These are phyloP conservation scores for Trichoderma arundinaceum DNA, from an alignment of 2,329 filamentous ascomycete genomes.

Conservation along the genomic window DNA sequence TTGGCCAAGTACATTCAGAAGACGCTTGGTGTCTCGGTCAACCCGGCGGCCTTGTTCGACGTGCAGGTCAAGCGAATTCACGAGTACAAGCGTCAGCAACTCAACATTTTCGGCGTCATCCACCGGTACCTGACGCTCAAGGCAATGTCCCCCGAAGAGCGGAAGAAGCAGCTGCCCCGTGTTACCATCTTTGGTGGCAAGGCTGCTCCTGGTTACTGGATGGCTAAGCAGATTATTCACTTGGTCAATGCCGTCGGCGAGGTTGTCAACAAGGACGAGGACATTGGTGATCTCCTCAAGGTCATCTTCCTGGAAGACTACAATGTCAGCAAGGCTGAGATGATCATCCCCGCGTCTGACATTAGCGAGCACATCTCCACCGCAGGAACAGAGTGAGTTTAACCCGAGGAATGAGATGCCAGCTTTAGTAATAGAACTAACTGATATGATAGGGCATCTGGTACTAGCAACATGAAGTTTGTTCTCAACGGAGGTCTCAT, in stretches of 20 bases:
- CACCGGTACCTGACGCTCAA: conserved; percentile 92
- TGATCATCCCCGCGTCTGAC: conserved; percentile 92
- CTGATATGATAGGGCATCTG: conserved; percentile 59
- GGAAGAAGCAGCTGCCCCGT: conserved; percentile 83
- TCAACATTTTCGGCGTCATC: conserved; percentile 98
- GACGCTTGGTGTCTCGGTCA: conserved; percentile 79
- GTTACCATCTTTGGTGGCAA: conserved; percentile 98
- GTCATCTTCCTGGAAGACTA: conserved; percentile 98
- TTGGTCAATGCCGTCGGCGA: conserved; percentile 89
- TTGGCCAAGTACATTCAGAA: conserved; percentile 90
- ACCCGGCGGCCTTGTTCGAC: conserved; percentile 88
- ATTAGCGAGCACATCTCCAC: conserved; percentile 99
- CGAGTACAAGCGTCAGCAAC: conserved; percentile 98
- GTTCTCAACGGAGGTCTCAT: conserved; percentile 96
- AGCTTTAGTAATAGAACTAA: conserved; percentile 28
- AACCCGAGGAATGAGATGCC: background rate
- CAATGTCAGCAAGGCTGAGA: conserved; percentile 99
- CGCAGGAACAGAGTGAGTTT: conserved; percentile 81
- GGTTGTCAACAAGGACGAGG: conserved; percentile 89
- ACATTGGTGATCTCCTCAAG: conserved; percentile 93
- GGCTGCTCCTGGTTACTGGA: conserved; percentile 98
- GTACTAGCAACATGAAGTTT: conserved; percentile 99
- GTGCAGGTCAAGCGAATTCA: conserved; percentile 99
- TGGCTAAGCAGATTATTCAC: conserved; percentile 99
- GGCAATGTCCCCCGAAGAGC: conserved; percentile 78